Base-by-base conservation (phyloP, 805 yeast genomes). In the Candida sakaeoensis region DNA sequence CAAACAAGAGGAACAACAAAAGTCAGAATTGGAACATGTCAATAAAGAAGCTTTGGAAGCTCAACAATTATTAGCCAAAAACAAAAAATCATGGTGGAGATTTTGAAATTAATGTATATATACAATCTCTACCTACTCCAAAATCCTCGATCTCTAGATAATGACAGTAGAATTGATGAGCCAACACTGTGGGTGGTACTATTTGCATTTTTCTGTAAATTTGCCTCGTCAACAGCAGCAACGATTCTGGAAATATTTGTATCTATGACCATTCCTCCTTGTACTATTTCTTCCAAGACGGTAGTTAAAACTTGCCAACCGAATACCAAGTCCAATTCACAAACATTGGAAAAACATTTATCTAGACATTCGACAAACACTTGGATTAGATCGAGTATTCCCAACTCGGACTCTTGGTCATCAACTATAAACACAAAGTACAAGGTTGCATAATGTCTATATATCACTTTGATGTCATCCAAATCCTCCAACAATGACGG, bases 181-280 rank as follows among this genome's bases (percentile, higher is more conserved):
- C 53, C 46, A n/a, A 47, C 42, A n/a, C 53, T 44, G 14, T 27
- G 28, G 9, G 40, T 33, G 14, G 36, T 29, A 24, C 31, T 24
- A 13, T 54, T 39, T 1, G 65, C 58, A 31, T 46, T 53, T 50
- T 68, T 71, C 48, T 74, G 79, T 37, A 71, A 65, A 54, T 78
- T 78, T 22, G 85, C 83, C 34, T 77, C 84, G 60, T 85, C 95
- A 8, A 85, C 85, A 1, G 93, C 86, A 2, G 78, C 79, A 5
- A 93, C 96, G 25, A 93, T 89, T 44, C 83, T 78, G 18, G 66
- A 55, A 15, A 89, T 87, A 49, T 82, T 87, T 2, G 98, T 90
- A 57, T 93, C 99, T 26, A 93, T 85, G 7, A 93, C 99, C 95
- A 93, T 83, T 0, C 99, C 99, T 18, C 98, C 99, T 58, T 93